Evolutionary conservation across 1,139 yeast species (phyloP).

Genomic region (Suhomyces terraborum): DNA sequence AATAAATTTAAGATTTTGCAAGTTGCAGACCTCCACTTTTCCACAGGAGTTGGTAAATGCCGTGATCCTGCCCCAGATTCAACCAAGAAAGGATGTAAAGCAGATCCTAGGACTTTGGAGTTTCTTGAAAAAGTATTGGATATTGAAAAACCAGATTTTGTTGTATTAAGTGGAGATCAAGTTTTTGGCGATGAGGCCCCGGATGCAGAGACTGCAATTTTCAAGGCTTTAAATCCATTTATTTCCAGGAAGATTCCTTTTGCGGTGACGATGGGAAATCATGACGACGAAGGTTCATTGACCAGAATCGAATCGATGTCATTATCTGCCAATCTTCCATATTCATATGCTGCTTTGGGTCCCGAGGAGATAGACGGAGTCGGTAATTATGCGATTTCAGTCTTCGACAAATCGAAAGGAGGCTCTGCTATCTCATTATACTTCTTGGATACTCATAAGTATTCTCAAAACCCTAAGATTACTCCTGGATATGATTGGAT

Average conservation of each 20-base stretch:
- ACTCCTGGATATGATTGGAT: conserved; percentile 86
- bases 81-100: conserved; percentile 54
- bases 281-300: conserved; percentile 79
- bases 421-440: conserved; percentile 61
- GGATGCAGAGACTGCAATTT: conserved; percentile 75
- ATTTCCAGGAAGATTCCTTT: conserved; percentile 69
- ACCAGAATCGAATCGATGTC: conserved; percentile 62
- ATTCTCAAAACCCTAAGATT: conserved; percentile 62
- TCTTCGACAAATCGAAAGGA: conserved; percentile 38
- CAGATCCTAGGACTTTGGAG: conserved; percentile 67
- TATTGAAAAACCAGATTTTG: conserved; percentile 74
- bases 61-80: conserved; percentile 63
- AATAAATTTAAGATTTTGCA: conserved; percentile 75
- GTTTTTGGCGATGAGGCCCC: conserved; percentile 69
- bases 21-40: conserved; percentile 82
- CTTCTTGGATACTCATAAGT: conserved; percentile 81
- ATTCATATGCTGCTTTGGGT: conserved; percentile 61
- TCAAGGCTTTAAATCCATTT: conserved; percentile 77
- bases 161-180: conserved; percentile 86
- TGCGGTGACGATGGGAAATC: conserved; percentile 80
- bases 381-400: conserved; percentile 71
- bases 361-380: conserved; percentile 70
- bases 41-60: conserved; percentile 76
- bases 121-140: conserved; percentile 69
- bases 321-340: conserved; percentile 60